Base-by-base conservation (phyloP, 352 stramenopile species). In the Elongisporangium undulatum region DNA sequence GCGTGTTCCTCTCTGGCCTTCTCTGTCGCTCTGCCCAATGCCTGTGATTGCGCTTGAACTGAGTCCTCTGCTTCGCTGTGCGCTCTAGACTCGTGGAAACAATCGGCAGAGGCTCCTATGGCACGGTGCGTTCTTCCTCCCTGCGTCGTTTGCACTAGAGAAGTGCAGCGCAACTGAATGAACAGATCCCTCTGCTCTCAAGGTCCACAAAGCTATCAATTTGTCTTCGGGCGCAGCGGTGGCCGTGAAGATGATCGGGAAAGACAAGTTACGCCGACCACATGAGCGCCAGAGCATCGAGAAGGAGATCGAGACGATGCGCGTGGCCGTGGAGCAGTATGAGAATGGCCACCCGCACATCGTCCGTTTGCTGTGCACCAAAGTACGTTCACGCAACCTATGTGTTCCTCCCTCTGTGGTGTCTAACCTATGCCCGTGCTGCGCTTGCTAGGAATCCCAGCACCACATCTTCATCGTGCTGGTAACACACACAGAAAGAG, bases 291-390 rank as follows among this genome's bases (percentile, higher is more conserved):
- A 80, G 26, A 90, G 80, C 69, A 93, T 93, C 61, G 82, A 91
- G 54, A 93, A 93, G 56, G 83, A 93, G 68, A 91, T 93, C 45
- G 83, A 90, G 65, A 93, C 83, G 20, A 93, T 93, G 83, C 79
- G 79, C 56, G 83, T 93, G 41, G 83, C 83, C 16, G 83, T 93
- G 38, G 83, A 93, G 69, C 79, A 91, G 66, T 93, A 85, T 59
- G 83, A 93, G 64, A 93, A 93, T 41, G 83, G 83, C n/a, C 83
- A 93, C 59, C 83, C 83, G 53, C 82, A 93, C 51, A 93, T 93
- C 53, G 81, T 93, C 58, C 83, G 83, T 6, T 63, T 93, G 55
- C 58, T 93, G 38, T 90, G 79, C 58, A 93, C 83, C 4, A 92
- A 92, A 45, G 34, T 45, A 17, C 13, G 34, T 45, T 4, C 12